Evolutionary conservation across 2,329 filamentous ascomycete genomes (phyloP).

Genomic region (Bipolaris sorokiniana): DNA sequence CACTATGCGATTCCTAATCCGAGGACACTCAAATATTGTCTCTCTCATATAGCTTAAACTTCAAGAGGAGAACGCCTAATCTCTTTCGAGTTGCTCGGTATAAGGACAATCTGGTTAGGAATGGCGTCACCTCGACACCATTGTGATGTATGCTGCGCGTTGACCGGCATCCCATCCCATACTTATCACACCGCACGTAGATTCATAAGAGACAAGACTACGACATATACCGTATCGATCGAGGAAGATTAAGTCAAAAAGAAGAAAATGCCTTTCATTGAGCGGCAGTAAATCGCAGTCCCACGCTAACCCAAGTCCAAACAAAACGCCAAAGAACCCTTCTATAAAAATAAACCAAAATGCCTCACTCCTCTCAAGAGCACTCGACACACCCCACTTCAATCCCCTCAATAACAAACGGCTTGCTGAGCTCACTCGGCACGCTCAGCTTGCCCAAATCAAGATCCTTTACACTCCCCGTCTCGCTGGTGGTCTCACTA

Average conservation of each 20-base stretch:
- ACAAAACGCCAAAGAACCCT: neutral
- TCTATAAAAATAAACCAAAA: neutral
- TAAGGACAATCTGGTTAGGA: too few species aligned
- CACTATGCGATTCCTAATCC: neutral
- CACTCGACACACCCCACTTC: constrained; percentile 15
- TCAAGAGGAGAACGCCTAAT: too few species aligned
- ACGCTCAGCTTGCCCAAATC: constrained; percentile 9
- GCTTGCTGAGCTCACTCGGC: constrained; percentile 25
- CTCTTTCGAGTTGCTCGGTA: too few species aligned
- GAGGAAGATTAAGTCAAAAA: too few species aligned
- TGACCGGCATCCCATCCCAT: too few species aligned
- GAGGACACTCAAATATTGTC: too few species aligned
- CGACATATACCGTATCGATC: too few species aligned
- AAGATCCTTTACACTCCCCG: constrained; percentile 17
- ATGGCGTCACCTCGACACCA: too few species aligned
- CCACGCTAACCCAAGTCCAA: neutral
- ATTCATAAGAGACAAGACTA: too few species aligned
- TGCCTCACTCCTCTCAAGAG: neutral
- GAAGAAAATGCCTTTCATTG: neutral
- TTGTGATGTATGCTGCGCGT: too few species aligned
- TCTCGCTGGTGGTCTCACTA: constrained; percentile 23
- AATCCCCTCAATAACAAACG: constrained; percentile 23
- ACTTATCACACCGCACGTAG: too few species aligned
- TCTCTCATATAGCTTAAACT: too few species aligned
- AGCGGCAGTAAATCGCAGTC: neutral